A percentile compares a stretch with the other conserved stretches of the same genome.
Conservation (phyloP, 2,329 filamentous ascomycete genomes). For the Biscogniauxia mediterranea region DNA sequence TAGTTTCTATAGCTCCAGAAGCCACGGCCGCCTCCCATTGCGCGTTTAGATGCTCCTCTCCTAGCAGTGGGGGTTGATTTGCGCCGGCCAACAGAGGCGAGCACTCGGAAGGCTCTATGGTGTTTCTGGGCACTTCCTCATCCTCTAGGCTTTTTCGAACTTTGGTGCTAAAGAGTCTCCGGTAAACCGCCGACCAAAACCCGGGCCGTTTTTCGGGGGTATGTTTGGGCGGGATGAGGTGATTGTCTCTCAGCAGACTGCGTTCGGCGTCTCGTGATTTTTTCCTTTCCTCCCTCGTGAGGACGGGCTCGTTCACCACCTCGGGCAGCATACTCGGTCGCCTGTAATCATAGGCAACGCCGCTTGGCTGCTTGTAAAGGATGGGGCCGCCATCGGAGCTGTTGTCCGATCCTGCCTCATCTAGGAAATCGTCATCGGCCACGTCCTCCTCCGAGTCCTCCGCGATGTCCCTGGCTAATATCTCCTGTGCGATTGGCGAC, state of each 20-base stretch:
- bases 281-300: constrained; percentile 56
- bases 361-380: constrained; percentile 74
- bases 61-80: constrained; percentile 43
- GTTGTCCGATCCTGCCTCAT: constrained; percentile 31
- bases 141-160: constrained; percentile 40
- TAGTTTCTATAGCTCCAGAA: constrained; percentile 79
- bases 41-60: constrained; percentile 59
- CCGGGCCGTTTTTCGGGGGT: constrained; percentile 34
- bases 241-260: constrained; percentile 63
- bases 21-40: constrained; percentile 86
- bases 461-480: constrained; percentile 65
- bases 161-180: constrained; percentile 55
- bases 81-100: constrained; percentile 43
- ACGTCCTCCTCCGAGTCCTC: constrained; percentile 58
- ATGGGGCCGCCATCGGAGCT: constrained; percentile 43
- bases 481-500: constrained; percentile 66
- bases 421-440: constrained; percentile 31
- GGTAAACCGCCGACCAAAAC: constrained; percentile 40
- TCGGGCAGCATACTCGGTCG: constrained; percentile 67
- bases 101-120: constrained; percentile 40
- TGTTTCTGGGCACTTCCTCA: constrained; percentile 35
- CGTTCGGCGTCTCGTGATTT: constrained; percentile 57
- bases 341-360: constrained; percentile 69
- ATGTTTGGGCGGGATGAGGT: constrained; percentile 63
- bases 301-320: constrained; percentile 42